A percentile compares a stretch with the other conserved stretches of the same genome.
Evolutionary conservation across 2,329 filamentous ascomycete species (phyloP).

Genomic region (Neurospora sp.): DNA sequence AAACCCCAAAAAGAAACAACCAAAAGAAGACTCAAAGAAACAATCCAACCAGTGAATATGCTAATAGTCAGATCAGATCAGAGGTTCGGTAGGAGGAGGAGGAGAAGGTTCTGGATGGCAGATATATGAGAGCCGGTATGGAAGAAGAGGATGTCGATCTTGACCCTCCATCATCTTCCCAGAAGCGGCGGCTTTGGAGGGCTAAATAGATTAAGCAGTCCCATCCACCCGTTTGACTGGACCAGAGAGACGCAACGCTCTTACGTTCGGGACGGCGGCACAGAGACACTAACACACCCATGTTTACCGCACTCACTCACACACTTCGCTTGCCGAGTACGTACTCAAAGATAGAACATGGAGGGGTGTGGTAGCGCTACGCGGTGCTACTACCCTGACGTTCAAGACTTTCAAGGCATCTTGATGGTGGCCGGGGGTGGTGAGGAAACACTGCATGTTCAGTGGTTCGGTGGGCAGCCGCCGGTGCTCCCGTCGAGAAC

Average conservation of each 20-base stretch:
- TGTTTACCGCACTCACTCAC: background rate
- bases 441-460: conserved; percentile 2
- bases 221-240: background rate
- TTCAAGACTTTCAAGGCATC: background rate
- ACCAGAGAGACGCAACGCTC: background rate
- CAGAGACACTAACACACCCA: background rate
- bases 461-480: conserved; percentile 7
- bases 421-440: background rate
- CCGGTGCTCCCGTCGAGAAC: conserved; percentile 1
- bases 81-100: conserved; percentile 4
- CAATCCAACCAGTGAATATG: conserved; percentile 7
- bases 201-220: background rate
- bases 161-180: background rate
- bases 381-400: background rate
- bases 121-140: background rate
- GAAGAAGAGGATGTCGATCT: background rate
- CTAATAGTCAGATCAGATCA: conserved; percentile 5
- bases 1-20: conserved; percentile 13
- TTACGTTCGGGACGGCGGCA: background rate
- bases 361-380: background rate
- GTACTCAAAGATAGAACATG: background rate
- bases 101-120: background rate
- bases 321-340: background rate
- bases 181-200: background rate
- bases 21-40: conserved; percentile 13